Evolutionary conservation across 805 yeast species (phyloP), one percentile per base, ranked within the genome.

Genomic region (Cyberlindnera saturnus): DNA sequence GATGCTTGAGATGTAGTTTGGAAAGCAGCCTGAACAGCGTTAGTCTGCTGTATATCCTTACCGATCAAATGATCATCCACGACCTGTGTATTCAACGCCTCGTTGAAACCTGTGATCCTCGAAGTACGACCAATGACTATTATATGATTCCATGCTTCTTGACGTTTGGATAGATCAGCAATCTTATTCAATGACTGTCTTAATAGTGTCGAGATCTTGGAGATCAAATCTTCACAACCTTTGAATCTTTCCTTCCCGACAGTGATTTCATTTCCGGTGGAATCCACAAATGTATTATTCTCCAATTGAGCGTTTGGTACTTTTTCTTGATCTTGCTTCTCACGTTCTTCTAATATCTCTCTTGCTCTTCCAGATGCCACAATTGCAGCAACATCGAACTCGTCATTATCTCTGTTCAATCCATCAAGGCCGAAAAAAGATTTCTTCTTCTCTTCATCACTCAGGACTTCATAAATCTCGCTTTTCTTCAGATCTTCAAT

Each of bases 181-280:
- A 91, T 70, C 42, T 70, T 69, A n/a, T 62, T 55, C 41, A 87
- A 63, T 0, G 79, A 67, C 26, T 66, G 63, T 38, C 77, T 78
- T 2, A 86, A 72, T 3, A 74, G 73, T 16, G 64, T 66, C 4
- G 84, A 73, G 17, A 91, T 70, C 18, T 59, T 57, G 5, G 64
- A 68, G 30, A 91, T 71, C 41, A 91, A 70, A 18, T 65, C 70
- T 37, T 74, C 79, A 32, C 84, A 69, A 1, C 97, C 98, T 59
- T 77, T 82, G 63, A 91, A 91, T 54, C 98, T 73, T 66, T 89
- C 96, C 47, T 81, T 85, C 3, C 98, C 98, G n/a, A 91, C 79
- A 7, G 68, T 67, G n/a, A 85, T 59, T 42, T 66, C 66, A 39
- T 73, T 67, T 4, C 86, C 84, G 5, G 63, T 56, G 9, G 73